Evolutionary conservation across 345 rosid species (phyloP), one percentile per base, ranked within the genome.

Genomic region (Dimocarpus longan): DNA sequence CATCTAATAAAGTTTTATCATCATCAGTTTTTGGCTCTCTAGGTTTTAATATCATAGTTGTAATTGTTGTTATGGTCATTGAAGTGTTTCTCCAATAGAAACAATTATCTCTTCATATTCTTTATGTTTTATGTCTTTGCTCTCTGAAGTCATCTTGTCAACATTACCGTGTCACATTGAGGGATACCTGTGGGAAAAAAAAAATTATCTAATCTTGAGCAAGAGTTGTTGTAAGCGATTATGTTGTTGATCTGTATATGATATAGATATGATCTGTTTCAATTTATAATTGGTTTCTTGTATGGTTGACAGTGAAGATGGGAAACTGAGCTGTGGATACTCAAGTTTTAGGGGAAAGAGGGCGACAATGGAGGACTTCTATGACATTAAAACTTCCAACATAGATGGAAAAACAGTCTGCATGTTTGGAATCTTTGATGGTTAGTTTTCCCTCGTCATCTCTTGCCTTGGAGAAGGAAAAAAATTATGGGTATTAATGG

Each of bases 371-470:
- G 98, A 97, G 84, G 98, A 97, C 80, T 97, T 90, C 82, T 97
- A 85, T 78, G 98, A 94, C 80, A 83, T 94, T 46, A 94, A 90
- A 80, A 87, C 86, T 73, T 85, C 97, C 78, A 87, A 79, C 43
- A 91, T 94, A 78, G 88, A 92, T 69, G 98, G 97, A 75, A 75
- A 88, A 85, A 74, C 86, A 66, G 91, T 97, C 81, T 90, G 84
- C 93, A 91, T 94, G 97, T 97, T 97, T 84, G 99, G 98, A 76
- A 90, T 97, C 54, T 97, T 97, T 82, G 98, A 97, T 87, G 99
- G 99, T 97, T 81, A 87, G 93, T 79, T 79, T 73, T 81, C 71
- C 54, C 70, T 83, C 37, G 70, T 44, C 39, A 73, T 80, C 3
- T 56, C 42, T 79, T 76, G 40, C 68, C 48, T 77, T 73, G 46